These are phyloP conservation scores for Acanthamoeba polyphaga DNA, from an alignment of 208 protist genomes.

Conservation along the genomic window DNA sequence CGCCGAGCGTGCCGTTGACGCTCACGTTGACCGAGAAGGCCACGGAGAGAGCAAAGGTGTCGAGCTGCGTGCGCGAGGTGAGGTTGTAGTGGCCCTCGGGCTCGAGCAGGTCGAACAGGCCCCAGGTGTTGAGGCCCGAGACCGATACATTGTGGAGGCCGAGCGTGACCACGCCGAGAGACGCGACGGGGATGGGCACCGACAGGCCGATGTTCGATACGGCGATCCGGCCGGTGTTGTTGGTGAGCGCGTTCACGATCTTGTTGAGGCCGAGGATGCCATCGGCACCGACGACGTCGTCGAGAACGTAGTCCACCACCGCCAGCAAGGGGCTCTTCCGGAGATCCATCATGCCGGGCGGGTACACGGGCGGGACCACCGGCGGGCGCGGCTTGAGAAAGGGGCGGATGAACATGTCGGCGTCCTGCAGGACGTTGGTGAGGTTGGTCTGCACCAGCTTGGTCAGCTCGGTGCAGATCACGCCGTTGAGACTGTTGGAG, in stretches of 20 bases:
- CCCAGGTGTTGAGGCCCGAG: conserved; percentile 77
- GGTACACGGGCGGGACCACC: not conserved
- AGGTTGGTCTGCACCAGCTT: conserved; percentile 41
- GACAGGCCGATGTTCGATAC: not conserved
- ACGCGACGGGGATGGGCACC: not conserved
- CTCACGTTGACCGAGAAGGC: conserved; percentile 70
- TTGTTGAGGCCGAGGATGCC: conserved; percentile 76
- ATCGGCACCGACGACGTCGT: conserved; percentile 69
- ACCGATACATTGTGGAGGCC: not conserved
- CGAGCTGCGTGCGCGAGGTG: conserved; percentile 27
- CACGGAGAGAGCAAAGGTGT: not conserved
- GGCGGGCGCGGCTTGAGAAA: conserved; percentile 25
- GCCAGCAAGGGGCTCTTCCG: conserved; percentile 16
- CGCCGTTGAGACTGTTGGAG: not conserved
- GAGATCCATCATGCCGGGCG: conserved; percentile 36
- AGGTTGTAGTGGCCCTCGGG: conserved; percentile 25
- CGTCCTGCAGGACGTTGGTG: conserved; percentile 59
- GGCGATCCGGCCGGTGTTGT: conserved; percentile 50
- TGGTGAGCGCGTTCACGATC: conserved; percentile 78
- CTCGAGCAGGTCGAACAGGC: conserved; percentile 28
- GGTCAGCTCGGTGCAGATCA: conserved; percentile 38
- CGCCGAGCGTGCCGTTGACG: conserved; percentile 5
- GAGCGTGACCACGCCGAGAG: conserved; percentile 32
- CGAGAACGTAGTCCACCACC: conserved; percentile 72
- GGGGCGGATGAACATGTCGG: conserved; percentile 11